Percentiles rank a stretch among this genome's conserved stretches.
Evolutionary conservation across 106 monocot genomes (phyloP).

Genomic region (Dendrobium catenatum): DNA sequence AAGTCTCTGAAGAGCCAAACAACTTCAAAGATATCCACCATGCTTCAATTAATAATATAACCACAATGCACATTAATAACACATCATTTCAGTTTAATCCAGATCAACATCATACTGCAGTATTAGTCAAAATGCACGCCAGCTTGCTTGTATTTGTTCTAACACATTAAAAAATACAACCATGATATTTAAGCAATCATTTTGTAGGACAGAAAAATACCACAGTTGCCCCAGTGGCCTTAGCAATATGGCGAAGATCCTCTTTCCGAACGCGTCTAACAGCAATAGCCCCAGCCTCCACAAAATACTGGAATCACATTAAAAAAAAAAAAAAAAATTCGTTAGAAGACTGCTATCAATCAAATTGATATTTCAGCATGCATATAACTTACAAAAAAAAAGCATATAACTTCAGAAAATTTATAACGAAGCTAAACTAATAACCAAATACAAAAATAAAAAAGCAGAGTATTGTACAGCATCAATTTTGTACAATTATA

Average conservation of each 20-base stretch:
- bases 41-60: not conserved
- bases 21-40: not conserved
- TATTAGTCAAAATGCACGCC: not conserved
- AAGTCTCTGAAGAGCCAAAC: not conserved
- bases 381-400: not conserved
- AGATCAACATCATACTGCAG: not conserved
- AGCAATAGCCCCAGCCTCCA: slow-evolving; percentile 93
- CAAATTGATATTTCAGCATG: not conserved
- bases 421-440: not conserved
- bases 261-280: slow-evolving; percentile 89
- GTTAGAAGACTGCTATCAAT: not conserved
- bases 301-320: slow-evolving; percentile 74
- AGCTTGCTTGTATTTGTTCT: not conserved
- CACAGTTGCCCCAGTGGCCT: slow-evolving; percentile 92
- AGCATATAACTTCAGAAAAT: not conserved
- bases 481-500: too few relatives aligned
- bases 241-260: slow-evolving; percentile 95
- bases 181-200: not conserved
- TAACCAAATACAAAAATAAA: not conserved
- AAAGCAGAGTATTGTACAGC: too few relatives aligned
- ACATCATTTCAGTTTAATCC: not conserved
- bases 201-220: slow-evolving; percentile 30
- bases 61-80: not conserved
- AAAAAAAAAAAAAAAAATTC: not conserved
- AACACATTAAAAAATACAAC: not conserved